These are phyloP conservation scores for Candida quercuum DNA, from an alignment of 805 yeast species.

Conservation along the genomic window DNA sequence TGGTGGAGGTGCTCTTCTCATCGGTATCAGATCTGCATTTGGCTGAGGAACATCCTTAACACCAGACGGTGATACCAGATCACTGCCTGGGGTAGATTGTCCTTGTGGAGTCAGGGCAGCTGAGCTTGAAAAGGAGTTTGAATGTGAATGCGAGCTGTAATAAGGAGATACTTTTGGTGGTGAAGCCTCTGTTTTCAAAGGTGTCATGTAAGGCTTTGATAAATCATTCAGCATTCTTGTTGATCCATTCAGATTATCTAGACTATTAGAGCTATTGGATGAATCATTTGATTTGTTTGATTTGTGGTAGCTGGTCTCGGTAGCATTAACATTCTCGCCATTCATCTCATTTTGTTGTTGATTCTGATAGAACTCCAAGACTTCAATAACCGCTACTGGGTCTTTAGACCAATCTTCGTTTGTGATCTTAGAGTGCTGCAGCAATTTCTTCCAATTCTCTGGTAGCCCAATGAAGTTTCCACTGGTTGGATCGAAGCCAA, in stretches of 20 bases:
- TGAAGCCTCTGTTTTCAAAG: conserved; percentile 36
- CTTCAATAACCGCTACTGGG: conserved; percentile 93
- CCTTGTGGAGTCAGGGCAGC: conserved; percentile 3
- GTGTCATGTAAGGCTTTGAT: conserved; percentile 35
- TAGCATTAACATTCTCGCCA: conserved; percentile 5
- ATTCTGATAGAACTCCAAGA: conserved; percentile 69
- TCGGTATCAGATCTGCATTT: conserved; percentile 35
- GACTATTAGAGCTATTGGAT: conserved; percentile 10
- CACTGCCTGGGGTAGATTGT: too few species aligned
- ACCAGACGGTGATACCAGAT: conserved; percentile 1
- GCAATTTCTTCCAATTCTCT: conserved; percentile 82
- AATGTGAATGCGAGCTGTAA: conserved; percentile 8
- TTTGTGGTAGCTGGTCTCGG: conserved; percentile 8
- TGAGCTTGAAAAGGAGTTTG: too few species aligned
- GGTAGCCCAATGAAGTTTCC: conserved; percentile 94
- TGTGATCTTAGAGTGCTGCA: conserved; percentile 84
- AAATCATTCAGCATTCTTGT: conserved; percentile 36
- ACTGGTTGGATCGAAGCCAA: conserved; percentile 75
- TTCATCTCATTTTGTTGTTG: too few species aligned
- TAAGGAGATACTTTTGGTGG: conserved; percentile 31
- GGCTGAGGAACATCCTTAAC: conserved; percentile 3
- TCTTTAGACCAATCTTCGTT: conserved; percentile 88
- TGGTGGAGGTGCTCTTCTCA: conserved; percentile 54
- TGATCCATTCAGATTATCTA: conserved; percentile 8
- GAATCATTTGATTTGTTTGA: conserved; percentile 22